These are phyloP conservation scores for Lagenidium sp. DNA, from an alignment of 352 stramenopile species.

Conservation along the genomic window DNA sequence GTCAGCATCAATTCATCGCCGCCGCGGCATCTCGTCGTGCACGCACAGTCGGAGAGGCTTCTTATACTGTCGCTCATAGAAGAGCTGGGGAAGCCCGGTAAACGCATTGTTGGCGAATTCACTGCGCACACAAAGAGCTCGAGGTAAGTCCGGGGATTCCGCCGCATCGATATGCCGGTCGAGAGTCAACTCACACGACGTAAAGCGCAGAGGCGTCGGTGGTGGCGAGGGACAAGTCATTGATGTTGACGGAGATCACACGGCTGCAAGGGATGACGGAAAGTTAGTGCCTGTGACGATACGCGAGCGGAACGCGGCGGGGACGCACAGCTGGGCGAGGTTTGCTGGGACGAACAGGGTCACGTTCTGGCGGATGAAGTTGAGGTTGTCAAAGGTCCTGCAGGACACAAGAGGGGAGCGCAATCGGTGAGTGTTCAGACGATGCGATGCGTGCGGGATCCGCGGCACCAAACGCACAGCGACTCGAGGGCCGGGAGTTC, in stretches of 20 bases:
- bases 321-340: neutral
- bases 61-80: neutral
- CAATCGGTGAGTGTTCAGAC: neutral
- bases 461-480: conserved; percentile 7
- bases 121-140: neutral
- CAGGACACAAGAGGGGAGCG: neutral
- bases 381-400: neutral
- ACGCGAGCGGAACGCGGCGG: neutral
- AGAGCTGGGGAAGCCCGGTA: neutral
- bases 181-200: neutral
- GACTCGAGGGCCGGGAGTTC: neutral
- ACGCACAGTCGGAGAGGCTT: neutral
- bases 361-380: neutral
- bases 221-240: neutral
- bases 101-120: neutral
- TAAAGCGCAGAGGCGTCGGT: neutral
- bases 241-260: neutral
- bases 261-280: neutral
- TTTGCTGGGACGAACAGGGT: neutral
- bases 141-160: neutral
- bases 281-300: neutral
- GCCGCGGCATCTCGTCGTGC: neutral
- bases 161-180: neutral
- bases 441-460: neutral
- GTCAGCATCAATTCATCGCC: neutral